These are phyloP conservation scores for Candida argentea DNA, from an alignment of 805 yeast species.

Conservation along the genomic window DNA sequence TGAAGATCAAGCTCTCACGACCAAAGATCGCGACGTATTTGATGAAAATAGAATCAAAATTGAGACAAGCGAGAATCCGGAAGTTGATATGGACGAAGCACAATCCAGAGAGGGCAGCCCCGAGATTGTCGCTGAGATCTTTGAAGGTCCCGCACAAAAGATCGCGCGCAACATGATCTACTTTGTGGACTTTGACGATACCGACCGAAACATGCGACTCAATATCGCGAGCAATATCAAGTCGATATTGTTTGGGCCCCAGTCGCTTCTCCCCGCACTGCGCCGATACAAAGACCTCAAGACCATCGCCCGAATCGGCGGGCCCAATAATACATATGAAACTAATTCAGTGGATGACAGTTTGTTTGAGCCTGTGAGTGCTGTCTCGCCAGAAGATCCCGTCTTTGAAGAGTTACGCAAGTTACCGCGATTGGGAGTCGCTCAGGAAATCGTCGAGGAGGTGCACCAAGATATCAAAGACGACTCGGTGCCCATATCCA, in stretches of 20 bases:
- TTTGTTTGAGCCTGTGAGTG: conserved; percentile 22
- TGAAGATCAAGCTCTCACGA: too few relatives aligned
- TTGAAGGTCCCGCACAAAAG: conserved; percentile 62
- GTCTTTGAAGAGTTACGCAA: conserved; percentile 34
- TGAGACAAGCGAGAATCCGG: too few relatives aligned
- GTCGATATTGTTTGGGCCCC: conserved; percentile 48
- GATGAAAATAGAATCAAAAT: too few relatives aligned
- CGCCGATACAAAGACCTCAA: conserved; percentile 47
- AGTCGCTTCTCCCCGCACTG: conserved; percentile 41
- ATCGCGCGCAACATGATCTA: conserved; percentile 47
- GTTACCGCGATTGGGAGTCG: conserved; percentile 55
- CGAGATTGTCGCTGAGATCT: conserved; percentile 11
- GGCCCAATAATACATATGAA: conserved; percentile 28
- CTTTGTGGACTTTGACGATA: conserved; percentile 38
- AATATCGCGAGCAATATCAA: conserved; percentile 17
- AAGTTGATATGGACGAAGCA: too few relatives aligned
- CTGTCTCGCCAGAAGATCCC: conserved; percentile 24
- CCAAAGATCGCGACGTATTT: too few relatives aligned
- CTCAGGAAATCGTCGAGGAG: conserved; percentile 34
- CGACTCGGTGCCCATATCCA: conserved; percentile 30
- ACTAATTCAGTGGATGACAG: conserved; percentile 23
- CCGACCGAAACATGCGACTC: conserved; percentile 11
- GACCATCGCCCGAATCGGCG: conserved; percentile 35
- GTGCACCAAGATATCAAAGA: conserved; percentile 32
- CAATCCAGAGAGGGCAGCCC: too few relatives aligned